Evolutionary conservation across 345 rosid species (phyloP).

Genomic region (Balakata baccata): DNA sequence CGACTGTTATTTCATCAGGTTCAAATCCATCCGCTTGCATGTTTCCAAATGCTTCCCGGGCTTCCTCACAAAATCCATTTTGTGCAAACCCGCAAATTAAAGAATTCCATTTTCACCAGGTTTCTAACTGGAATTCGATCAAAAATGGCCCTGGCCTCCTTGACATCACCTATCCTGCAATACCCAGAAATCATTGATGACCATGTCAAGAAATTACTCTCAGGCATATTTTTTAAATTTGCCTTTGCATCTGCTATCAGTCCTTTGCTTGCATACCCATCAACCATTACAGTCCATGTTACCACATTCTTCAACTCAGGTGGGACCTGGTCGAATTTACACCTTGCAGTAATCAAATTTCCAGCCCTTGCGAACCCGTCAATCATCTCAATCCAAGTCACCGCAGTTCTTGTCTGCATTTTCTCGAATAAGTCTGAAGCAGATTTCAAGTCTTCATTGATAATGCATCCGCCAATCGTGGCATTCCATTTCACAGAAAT

Average conservation of each 20-base stretch:
- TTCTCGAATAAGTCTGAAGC: conserved; percentile 47
- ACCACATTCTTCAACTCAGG: conserved; percentile 50
- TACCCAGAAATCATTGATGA: conserved; percentile 78
- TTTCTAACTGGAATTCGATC: conserved; percentile 41
- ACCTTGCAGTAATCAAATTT: conserved; percentile 50
- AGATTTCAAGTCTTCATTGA: conserved; percentile 35
- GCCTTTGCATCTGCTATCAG: conserved; percentile 53
- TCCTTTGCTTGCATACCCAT: conserved; percentile 51
- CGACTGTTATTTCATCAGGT: conserved; percentile 60
- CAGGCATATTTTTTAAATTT: conserved; percentile 59
- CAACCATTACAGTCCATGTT: conserved; percentile 74
- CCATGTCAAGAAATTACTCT: conserved; percentile 66
- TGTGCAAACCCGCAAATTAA: conserved; percentile 64
- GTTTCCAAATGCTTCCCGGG: conserved; percentile 45
- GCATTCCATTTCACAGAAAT: conserved; percentile 48
- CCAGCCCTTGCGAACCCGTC: conserved; percentile 54
- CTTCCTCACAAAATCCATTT: conserved; percentile 53
- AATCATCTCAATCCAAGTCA: conserved; percentile 77
- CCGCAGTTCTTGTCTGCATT: conserved; percentile 41
- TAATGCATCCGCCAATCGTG: conserved; percentile 60
- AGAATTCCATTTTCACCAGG: conserved; percentile 69
- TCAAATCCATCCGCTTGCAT: conserved; percentile 58
- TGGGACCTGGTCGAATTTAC: conserved; percentile 56
- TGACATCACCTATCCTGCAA: conserved; percentile 52
- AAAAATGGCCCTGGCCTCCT: conserved; percentile 52